Evolutionary conservation across 2,329 filamentous ascomycete genomes (phyloP).

Genomic region (Colletotrichum theobromicola): DNA sequence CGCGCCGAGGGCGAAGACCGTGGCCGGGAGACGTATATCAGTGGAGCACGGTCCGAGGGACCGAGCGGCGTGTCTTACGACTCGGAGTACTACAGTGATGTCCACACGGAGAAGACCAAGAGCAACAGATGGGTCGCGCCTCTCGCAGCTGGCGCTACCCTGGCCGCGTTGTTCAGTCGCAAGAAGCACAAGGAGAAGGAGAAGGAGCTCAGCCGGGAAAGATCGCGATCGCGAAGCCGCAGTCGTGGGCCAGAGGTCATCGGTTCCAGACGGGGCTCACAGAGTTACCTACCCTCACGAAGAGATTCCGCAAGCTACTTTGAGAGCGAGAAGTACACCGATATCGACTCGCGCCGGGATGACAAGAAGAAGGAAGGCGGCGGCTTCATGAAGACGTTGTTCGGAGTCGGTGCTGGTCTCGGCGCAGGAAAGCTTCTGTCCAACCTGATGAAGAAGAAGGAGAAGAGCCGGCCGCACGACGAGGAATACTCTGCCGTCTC

Average conservation of each 20-base stretch:
- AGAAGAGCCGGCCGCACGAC: slow-evolving; percentile 50
- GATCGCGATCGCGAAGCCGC: slow-evolving; percentile 38
- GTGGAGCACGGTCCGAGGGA: slow-evolving; percentile 63
- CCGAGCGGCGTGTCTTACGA: slow-evolving; percentile 40
- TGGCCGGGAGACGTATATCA: slow-evolving; percentile 58
- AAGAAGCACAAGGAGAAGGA: slow-evolving; percentile 46
- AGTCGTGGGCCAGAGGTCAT: slow-evolving; percentile 53
- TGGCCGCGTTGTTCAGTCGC: slow-evolving; percentile 50
- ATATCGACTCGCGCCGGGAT: slow-evolving; percentile 40
- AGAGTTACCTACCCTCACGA: slow-evolving; percentile 61
- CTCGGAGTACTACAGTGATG: slow-evolving; percentile 45
- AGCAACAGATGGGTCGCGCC: slow-evolving; percentile 56
- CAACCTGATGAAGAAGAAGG: slow-evolving; percentile 60
- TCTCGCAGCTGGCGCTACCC: slow-evolving; percentile 56
- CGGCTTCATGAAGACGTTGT: slow-evolving; percentile 65
- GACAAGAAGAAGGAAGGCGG: slow-evolving; percentile 45
- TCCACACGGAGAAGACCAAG: slow-evolving; percentile 40
- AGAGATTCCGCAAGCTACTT: slow-evolving; percentile 62
- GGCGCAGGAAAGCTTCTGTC: slow-evolving; percentile 69
- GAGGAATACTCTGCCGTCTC: slow-evolving; percentile 69
- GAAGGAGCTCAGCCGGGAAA: slow-evolving; percentile 43
- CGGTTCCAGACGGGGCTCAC: slow-evolving; percentile 57
- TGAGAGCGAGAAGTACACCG: slow-evolving; percentile 69
- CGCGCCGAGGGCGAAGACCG: slow-evolving; percentile 62
- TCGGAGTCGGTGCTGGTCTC: slow-evolving; percentile 64